These are phyloP conservation scores for Tulasnella sp. DNA, from an alignment of 768 basidiomycete species.

Conservation along the genomic window DNA sequence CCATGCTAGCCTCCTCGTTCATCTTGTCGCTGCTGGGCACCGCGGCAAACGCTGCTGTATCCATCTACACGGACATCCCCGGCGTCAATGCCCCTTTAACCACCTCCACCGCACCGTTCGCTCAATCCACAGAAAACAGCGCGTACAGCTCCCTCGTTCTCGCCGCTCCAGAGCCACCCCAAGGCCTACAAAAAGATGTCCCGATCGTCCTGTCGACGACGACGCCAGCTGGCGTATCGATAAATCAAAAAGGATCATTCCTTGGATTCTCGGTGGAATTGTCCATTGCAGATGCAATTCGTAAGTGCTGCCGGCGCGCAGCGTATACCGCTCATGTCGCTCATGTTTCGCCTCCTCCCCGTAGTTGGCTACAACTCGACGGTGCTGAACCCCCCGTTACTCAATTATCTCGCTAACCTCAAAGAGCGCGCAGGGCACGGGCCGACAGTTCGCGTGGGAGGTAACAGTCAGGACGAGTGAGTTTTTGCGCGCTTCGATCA, in stretches of 20 bases:
- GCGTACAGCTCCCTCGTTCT: conserved; percentile 13
- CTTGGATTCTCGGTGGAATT: conserved; percentile 63
- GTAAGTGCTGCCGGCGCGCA: conserved; percentile 36
- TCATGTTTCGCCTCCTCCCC: background rate
- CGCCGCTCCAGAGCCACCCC: background rate
- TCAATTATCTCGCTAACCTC: conserved; percentile 49
- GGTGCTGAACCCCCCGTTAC: conserved; percentile 43
- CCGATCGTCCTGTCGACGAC: background rate
- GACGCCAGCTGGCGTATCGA: conserved; percentile 37
- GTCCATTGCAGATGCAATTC: conserved; percentile 54
- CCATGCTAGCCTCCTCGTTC: background rate
- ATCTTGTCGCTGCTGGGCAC: background rate
- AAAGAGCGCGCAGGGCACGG: conserved; percentile 45
- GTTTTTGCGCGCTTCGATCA: conserved; percentile 13
- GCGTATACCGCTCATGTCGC: background rate
- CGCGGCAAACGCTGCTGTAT: conserved; percentile 13
- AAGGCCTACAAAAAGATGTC: conserved; percentile 1
- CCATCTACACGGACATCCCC: conserved; percentile 24
- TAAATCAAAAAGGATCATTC: conserved; percentile 49
- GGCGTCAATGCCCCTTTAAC: background rate
- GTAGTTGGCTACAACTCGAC: conserved; percentile 32
- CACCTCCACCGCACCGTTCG: conserved; percentile 16
- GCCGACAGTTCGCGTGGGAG: conserved; percentile 46
- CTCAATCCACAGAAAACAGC: conserved; percentile 13
- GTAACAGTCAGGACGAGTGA: conserved; percentile 50